Evolutionary conservation across 73 alveolate genomes (phyloP), one percentile per base, ranked within the genome.

Genomic region (Paraurostyla sp.): DNA sequence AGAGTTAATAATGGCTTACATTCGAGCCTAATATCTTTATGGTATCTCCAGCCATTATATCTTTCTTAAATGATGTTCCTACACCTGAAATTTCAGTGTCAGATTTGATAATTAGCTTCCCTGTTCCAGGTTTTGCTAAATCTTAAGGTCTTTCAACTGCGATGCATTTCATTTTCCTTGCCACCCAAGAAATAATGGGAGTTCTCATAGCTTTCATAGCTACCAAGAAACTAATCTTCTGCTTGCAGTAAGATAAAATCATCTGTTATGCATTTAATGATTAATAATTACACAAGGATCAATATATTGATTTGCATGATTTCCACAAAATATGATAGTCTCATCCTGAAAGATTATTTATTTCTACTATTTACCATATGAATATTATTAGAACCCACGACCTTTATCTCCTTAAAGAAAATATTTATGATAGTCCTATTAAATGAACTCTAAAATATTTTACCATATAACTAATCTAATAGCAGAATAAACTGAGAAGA

Each of bases 301-400:
- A 62, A 97, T 89, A 83, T 92, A 98, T 83, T 98, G 94, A 87
- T 98, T 98, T 32, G 98, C 97, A 71, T 98, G 99, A 85, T 98
- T 98, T 43, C 99, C 98, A 75, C 98, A 97, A 48, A 98, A 59
- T 40, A 98, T 94, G 16, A 98, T 93, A n/a, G 99, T 97, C 30
- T 98, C 99, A 25, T 84, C 82, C 91, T 91, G 23, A 7, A 33
- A 33, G 35, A 41, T 81, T 40, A 78, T n/a, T 9, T 15, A 27
- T 0, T 16, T 16, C 13, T 22, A 22, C 3, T 16, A 7, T 41
- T 33, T 73, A 89, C 87, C 80, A 38, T 50, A 15, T 98, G 98
- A 56, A 95, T 82, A 22, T 93, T 91, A 27, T 95, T 94, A 25
- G 32, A 0, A 9, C 98, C 97, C 0, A 94, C 90, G 33, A 93